A percentile compares a stretch with the other conserved stretches of the same genome.
Conservation (phyloP, 2,329 filamentous ascomycete species). For the Acarospora socialis region DNA sequence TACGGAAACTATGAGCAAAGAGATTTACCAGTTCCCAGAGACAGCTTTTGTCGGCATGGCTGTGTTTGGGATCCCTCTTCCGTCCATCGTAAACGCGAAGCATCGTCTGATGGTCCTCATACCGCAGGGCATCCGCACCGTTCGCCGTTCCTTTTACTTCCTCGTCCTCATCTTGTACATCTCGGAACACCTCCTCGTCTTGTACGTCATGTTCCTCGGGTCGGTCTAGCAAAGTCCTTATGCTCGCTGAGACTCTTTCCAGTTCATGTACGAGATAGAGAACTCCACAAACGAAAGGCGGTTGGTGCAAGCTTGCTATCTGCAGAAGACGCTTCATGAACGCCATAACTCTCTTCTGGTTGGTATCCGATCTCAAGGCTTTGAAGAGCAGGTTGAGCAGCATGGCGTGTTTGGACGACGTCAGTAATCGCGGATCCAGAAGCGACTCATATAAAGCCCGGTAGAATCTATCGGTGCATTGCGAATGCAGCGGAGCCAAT, state of each 20-base stretch:
- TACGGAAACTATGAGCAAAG: conserved; percentile 1
- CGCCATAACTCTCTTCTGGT: conserved; percentile 80
- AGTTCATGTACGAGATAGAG: conserved; percentile 79
- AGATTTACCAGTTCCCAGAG: conserved; percentile 71
- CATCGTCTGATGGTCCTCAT: conserved; percentile 14
- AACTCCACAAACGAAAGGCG: conserved; percentile 84
- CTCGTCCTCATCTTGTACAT: conserved; percentile 44
- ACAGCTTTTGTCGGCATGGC: conserved; percentile 84
- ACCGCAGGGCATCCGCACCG: conserved; percentile 17
- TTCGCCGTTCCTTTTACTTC: conserved; percentile 13
- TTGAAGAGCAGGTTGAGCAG: conserved; percentile 88
- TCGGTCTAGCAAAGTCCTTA: conserved; percentile 64
- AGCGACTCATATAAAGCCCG: conserved; percentile 90
- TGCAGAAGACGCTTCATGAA: conserved; percentile 92
- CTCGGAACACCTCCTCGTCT: conserved; percentile 54
- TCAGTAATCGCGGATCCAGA: conserved; percentile 72
- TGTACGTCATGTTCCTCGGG: conserved; percentile 66
- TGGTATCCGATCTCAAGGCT: conserved; percentile 78
- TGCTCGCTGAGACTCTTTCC: conserved; percentile 61
- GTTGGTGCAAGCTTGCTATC: conserved; percentile 73
- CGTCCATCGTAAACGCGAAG: conserved; percentile 57
- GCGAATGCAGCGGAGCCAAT: conserved; percentile 63
- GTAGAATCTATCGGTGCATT: conserved; percentile 84
- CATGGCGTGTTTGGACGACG: conserved; percentile 86
- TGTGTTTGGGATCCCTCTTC: conserved; percentile 82